Conservation (phyloP, 805 yeast genomes). For the Naumovozyma dairenensis region DNA sequence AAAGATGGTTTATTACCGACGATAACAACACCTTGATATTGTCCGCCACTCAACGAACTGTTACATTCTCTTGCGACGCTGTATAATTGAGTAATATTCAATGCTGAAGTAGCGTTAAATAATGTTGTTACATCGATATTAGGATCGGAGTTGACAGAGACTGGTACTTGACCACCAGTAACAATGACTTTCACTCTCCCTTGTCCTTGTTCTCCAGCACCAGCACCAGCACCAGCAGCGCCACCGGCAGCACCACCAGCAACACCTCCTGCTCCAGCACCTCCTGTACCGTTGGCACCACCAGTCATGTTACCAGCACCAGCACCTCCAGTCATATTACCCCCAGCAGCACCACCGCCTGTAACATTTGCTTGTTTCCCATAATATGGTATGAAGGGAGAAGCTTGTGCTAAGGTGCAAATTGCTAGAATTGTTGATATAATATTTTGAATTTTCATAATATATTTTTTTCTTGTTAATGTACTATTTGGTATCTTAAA, state of each 20-base stretch:
- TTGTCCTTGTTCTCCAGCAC: constrained; percentile 1
- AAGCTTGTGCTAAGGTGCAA: neutral
- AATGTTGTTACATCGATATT: constrained; percentile 8
- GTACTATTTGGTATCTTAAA: too few relatives aligned
- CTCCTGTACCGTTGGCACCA: constrained; percentile 6
- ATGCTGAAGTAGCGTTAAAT: constrained; percentile 15
- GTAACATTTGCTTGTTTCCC: constrained; percentile 2
- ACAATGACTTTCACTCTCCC: constrained; percentile 11
- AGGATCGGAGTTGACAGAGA: constrained; percentile 5
- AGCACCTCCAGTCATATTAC: constrained; percentile 3
- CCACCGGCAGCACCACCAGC: constrained; percentile 1
- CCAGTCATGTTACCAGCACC: too few relatives aligned
- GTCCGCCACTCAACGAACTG: constrained; percentile 6
- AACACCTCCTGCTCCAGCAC: constrained; percentile 3
- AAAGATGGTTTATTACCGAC: constrained; percentile 17
- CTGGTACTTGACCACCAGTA: constrained; percentile 16
- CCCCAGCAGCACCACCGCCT: constrained; percentile 1
- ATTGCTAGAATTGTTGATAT: constrained; percentile 1
- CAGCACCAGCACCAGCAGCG: neutral
- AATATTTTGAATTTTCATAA: constrained; percentile 6
- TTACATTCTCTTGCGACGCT: constrained; percentile 10
- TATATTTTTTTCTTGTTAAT: neutral
- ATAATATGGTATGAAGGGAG: neutral
- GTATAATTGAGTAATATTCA: constrained; percentile 21
- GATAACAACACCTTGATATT: constrained; percentile 18